These are phyloP conservation scores for Leucosporidium scottii DNA, from an alignment of 768 basidiomycete species.

Conservation along the genomic window DNA sequence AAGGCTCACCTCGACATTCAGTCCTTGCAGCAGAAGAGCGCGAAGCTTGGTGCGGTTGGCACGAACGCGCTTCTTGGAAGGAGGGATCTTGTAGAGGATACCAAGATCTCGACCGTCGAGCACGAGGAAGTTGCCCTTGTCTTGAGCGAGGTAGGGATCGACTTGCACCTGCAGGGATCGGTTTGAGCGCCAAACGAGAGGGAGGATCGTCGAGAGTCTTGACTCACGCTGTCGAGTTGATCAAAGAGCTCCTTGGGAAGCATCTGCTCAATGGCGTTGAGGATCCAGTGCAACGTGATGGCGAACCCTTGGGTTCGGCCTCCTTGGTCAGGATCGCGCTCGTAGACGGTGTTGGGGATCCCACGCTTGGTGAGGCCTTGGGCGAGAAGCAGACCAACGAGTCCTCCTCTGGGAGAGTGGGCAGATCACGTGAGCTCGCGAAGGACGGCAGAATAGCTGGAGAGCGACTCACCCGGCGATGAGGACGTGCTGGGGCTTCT, in stretches of 20 bases:
- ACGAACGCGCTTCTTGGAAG: conserved; percentile 1
- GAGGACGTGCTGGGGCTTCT: background rate
- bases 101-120: background rate
- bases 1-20: background rate
- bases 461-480: background rate
- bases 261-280: conserved; percentile 5
- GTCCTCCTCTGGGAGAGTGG: background rate
- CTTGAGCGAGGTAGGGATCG: background rate
- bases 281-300: conserved; percentile 8
- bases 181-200: background rate
- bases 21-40: conserved; percentile 1
- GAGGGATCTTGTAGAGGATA: conserved; percentile 1
- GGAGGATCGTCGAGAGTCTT: background rate
- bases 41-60: conserved; percentile 4
- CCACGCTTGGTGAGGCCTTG: conserved; percentile 8
- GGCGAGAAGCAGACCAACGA: background rate
- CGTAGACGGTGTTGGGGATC: conserved; percentile 1
- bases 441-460: background rate
- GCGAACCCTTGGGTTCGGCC: conserved; percentile 2
- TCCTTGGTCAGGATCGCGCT: conserved; percentile 1
- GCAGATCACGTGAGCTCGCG: background rate
- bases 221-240: conserved; percentile 1
- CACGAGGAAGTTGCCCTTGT: conserved; percentile 6
- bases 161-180: conserved; percentile 1
- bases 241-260: conserved; percentile 2